Percentiles rank a stretch among this genome's conserved stretches.
Conservation (phyloP, 306 rosid species). For the Vigna nakashimae region DNA sequence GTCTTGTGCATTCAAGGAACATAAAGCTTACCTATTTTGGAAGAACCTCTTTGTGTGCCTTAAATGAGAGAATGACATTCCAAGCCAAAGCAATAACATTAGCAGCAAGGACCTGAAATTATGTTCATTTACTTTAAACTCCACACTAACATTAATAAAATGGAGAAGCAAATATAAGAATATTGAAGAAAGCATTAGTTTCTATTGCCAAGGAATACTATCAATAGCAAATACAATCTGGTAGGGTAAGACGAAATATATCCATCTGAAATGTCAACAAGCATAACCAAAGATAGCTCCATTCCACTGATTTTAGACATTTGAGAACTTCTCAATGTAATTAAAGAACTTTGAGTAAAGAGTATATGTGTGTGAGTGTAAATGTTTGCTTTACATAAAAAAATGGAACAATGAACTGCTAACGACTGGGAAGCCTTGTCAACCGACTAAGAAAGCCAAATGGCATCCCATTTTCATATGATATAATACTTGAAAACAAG, state of each 20-base stretch:
- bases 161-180: conserved; percentile 33
- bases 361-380: not conserved
- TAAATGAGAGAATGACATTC: conserved; percentile 96
- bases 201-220: conserved; percentile 9
- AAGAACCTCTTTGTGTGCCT: conserved; percentile 84
- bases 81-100: conserved; percentile 79
- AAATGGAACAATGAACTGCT: conserved; percentile 20
- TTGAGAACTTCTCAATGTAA: not conserved
- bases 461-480: conserved; percentile 14
- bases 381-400: not conserved
- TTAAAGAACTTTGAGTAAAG: conserved; percentile 5
- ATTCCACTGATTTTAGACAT: not conserved
- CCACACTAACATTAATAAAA: not conserved
- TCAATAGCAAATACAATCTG: conserved; percentile 15
- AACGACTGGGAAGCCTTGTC: not conserved
- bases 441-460: conserved; percentile 20
- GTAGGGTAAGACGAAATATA: not conserved
- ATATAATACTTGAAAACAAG: conserved; percentile 2
- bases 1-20: conserved; percentile 23
- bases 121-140: conserved; percentile 27
- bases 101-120: conserved; percentile 92
- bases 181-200: conserved; percentile 22
- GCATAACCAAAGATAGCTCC: conserved; percentile 34
- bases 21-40: conserved; percentile 62
- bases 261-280: conserved; percentile 9